These are phyloP conservation scores for Hymenoscyphus occultus DNA, from an alignment of 2,329 filamentous ascomycete genomes.

Conservation along the genomic window DNA sequence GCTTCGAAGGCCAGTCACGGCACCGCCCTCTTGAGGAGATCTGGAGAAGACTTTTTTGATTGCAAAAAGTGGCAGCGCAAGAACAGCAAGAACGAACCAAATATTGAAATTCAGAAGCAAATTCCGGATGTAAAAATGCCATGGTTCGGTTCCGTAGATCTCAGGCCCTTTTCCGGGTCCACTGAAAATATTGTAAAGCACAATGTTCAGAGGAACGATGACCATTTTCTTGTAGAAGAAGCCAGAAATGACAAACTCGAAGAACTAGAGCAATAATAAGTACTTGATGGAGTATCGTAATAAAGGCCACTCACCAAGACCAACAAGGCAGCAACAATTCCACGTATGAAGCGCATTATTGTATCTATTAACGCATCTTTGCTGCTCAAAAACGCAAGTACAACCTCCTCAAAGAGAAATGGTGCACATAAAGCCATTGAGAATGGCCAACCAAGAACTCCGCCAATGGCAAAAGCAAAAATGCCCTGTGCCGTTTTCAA, in stretches of 20 bases:
- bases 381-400: slow-evolving; percentile 54
- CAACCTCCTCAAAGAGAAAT: slow-evolving; percentile 73
- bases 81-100: slow-evolving; percentile 80
- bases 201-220: slow-evolving; percentile 85
- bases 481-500: slow-evolving; percentile 80
- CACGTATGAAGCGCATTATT: slow-evolving; percentile 62
- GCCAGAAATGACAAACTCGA: slow-evolving; percentile 70
- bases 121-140: slow-evolving; percentile 95
- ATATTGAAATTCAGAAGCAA: slow-evolving; percentile 91
- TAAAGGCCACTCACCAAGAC: slow-evolving; percentile 30
- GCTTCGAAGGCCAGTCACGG: slow-evolving; percentile 69
- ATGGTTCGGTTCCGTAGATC: slow-evolving; percentile 93
- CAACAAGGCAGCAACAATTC: slow-evolving; percentile 46
- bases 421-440: slow-evolving; percentile 77
- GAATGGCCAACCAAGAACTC: slow-evolving; percentile 92
- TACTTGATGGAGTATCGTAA: neutral
- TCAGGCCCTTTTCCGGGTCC: slow-evolving; percentile 75
- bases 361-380: slow-evolving; percentile 58
- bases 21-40: slow-evolving; percentile 52
- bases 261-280: slow-evolving; percentile 46
- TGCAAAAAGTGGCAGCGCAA: slow-evolving; percentile 70
- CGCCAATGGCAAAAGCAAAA: slow-evolving; percentile 84
- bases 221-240: slow-evolving; percentile 81
- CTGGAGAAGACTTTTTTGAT: slow-evolving; percentile 66
- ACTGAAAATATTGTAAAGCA: slow-evolving; percentile 92